Base-by-base conservation (phyloP, 768 basidiomycete species). In the Boletellus emodensis region DNA sequence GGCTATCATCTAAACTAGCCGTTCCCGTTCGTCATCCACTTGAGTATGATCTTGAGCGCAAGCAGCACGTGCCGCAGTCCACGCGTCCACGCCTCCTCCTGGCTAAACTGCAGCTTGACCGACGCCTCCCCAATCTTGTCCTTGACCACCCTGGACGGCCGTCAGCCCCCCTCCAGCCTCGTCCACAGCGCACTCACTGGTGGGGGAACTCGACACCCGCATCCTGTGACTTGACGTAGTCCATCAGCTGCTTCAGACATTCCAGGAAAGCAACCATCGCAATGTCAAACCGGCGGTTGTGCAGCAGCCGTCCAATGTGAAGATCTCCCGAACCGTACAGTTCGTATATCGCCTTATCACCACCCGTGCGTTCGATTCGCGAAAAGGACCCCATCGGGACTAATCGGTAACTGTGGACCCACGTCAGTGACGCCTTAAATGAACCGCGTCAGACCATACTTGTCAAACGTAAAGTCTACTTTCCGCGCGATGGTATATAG, bases 201-300 rank as follows among this genome's bases (percentile, higher is more conserved):
- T 94, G 85, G 41, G 91, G 85, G 61, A 94, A 85, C 48, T 92
- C 90, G 47, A 91, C 72, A 49, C 71, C 74, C 13, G 81, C 57
- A 55, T 91, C 90, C 61, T 87, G 81, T 11, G 81, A 75, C 64
- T 83, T 84, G 45, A 92, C 87, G 61, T 87, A 82, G 51, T 96
- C 94, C 71, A 92, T 84, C 24, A 97, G 72, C 62, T 97, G 93
- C 60, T 91, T 87, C 35, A 99, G 72, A 64, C 94, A 96, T 56
- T 98, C 96, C 38, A 99, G 77, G 62, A 98, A 92, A 10, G 92
- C 90, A 11, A 95, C 92, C 90, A 98, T 94, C 2, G 87, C 95
- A 55, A 88, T 80, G 69, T 98, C 94, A 68, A 98, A 99, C 15
- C 95, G 83, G 36, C 94, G 83, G 62, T 98, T 97, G 61, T 98